Evolutionary conservation across 2,329 filamentous ascomycete genomes (phyloP).

Genomic region (Verticillium longisporum): DNA sequence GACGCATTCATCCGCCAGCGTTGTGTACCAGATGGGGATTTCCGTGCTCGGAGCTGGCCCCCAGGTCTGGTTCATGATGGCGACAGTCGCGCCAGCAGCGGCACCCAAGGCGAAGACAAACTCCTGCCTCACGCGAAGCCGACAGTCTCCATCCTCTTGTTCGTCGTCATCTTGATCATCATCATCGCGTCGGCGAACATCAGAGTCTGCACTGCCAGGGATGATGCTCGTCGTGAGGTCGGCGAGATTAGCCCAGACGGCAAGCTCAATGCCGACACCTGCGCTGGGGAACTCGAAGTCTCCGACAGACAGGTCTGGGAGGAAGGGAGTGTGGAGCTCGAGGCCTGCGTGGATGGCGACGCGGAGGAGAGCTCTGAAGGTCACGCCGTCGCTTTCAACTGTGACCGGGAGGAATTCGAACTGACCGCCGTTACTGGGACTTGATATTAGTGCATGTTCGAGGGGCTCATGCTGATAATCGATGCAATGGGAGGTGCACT

Average conservation of each 20-base stretch:
- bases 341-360: conserved; percentile 39
- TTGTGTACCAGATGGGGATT: conserved; percentile 47
- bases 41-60: conserved; percentile 39
- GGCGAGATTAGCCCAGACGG: conserved; percentile 44
- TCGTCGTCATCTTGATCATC: conserved; percentile 6
- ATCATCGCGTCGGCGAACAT: conserved; percentile 2
- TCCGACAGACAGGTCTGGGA: conserved; percentile 7
- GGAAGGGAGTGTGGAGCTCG: conserved; percentile 15
- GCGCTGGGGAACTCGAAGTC: conserved; percentile 17
- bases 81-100: conserved; percentile 44
- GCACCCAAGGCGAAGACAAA: conserved; percentile 48
- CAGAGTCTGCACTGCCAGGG: conserved; percentile 16
- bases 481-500: conserved; percentile 17
- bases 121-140: conserved; percentile 36
- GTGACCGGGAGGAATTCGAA: conserved; percentile 53
- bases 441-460: not conserved
- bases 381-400: conserved; percentile 30
- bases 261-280: conserved; percentile 38
- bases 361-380: conserved; percentile 30
- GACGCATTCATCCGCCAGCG: conserved; percentile 33
- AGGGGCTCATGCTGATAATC: too few species aligned
- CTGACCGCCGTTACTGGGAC: conserved; percentile 37
- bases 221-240: conserved; percentile 48
- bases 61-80: conserved; percentile 35
- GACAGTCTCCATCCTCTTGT: conserved; percentile 26